Conservation (phyloP, 495 filamentous ascomycete species). For the Podospora conica region DNA sequence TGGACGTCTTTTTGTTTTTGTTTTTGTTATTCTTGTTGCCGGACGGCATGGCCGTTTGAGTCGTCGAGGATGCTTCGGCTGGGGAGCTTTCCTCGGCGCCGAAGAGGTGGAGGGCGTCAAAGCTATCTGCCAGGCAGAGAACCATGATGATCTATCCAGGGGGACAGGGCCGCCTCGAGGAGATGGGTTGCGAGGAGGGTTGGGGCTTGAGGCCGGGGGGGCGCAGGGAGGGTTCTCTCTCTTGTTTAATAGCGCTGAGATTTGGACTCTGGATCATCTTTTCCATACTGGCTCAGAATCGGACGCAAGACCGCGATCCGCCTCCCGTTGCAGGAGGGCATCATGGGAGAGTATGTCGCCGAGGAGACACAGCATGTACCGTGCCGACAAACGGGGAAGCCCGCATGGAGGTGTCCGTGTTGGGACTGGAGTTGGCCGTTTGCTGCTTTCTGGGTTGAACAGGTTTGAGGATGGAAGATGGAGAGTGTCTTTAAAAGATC, state of each 20-base stretch:
- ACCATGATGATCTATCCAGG: no score
- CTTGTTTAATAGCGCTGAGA: not conserved
- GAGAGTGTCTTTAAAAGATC: not conserved
- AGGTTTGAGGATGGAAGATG: not conserved
- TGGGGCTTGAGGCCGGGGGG: no score
- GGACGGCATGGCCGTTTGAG: not conserved
- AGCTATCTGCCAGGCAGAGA: not conserved
- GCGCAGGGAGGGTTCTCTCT: not conserved
- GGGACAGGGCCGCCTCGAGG: no score
- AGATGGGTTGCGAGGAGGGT: no score
- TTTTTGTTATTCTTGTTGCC: not conserved
- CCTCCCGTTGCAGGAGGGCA: not conserved
- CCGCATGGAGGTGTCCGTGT: not conserved
- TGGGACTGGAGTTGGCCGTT: not conserved
- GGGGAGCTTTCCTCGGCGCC: not conserved
- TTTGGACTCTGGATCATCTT: not conserved
- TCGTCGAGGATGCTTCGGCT: not conserved
- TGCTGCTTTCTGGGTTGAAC: not conserved
- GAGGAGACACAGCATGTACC: not conserved
- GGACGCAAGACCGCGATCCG: not conserved
- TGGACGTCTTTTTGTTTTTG: not conserved
- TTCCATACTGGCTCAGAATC: not conserved
- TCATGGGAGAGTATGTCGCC: not conserved
- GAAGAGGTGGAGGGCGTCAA: not conserved
- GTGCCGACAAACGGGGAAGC: not conserved